phyloP scores from a whole-genome alignment of 495 filamentous ascomycete species.

The Neurospora hispaniola region DNA sequence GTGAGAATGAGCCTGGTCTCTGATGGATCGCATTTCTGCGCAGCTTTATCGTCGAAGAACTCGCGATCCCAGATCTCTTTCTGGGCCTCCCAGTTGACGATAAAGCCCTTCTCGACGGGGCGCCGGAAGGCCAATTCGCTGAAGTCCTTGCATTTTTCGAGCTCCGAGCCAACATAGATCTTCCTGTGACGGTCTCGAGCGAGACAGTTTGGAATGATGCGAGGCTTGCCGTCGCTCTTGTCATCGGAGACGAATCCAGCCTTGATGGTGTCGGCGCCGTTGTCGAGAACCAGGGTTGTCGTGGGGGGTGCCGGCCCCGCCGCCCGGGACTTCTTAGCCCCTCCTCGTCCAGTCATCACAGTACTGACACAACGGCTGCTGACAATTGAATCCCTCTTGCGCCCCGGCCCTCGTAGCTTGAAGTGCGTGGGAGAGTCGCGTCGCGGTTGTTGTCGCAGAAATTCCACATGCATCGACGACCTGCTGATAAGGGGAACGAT shows the following conservation, averaged over 20 bases:
- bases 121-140: constrained; percentile 80
- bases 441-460: not conserved
- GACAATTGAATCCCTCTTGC: not conserved
- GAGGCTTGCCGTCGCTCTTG: constrained; percentile 42
- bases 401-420: not conserved
- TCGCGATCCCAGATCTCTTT: constrained; percentile 91
- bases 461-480: not conserved
- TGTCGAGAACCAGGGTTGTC: constrained; percentile 80
- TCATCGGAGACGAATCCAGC: constrained; percentile 57
- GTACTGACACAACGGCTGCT: not conserved
- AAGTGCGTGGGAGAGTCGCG: not conserved
- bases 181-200: constrained; percentile 71
- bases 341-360: constrained; percentile 32
- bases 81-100: constrained; percentile 95
- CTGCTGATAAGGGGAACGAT: not conserved
- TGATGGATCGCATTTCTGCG: constrained; percentile 58
- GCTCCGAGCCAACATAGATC: constrained; percentile 67
- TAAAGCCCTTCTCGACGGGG: constrained; percentile 89
- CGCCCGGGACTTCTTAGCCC: constrained; percentile 24
- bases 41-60: constrained; percentile 68
- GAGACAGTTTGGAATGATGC: constrained; percentile 76
- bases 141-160: constrained; percentile 77
- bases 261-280: constrained; percentile 90
- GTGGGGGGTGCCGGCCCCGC: constrained; percentile 39
- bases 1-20: constrained; percentile 75